These are phyloP conservation scores for Blastobotrys terrestris DNA, from an alignment of 805 yeast genomes.

Conservation along the genomic window DNA sequence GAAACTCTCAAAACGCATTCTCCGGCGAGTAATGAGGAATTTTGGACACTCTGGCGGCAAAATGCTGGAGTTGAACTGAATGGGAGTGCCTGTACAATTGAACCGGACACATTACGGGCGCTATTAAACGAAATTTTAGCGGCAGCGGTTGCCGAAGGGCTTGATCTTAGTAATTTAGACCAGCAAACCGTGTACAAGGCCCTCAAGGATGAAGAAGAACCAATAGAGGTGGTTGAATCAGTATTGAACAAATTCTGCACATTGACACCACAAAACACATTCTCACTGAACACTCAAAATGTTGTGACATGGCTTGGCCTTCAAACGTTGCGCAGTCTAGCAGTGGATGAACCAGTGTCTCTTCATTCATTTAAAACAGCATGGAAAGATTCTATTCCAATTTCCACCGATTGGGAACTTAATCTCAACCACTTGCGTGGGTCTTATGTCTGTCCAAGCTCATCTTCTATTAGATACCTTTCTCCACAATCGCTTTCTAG, in stretches of 20 bases:
- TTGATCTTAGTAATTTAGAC: constrained; percentile 21
- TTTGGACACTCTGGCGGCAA: constrained; percentile 45
- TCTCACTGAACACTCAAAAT: constrained; percentile 36
- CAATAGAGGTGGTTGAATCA: constrained; percentile 42
- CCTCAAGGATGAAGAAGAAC: constrained; percentile 30
- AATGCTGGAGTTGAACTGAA: constrained; percentile 51
- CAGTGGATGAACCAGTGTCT: constrained; percentile 27
- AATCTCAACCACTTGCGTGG: constrained; percentile 47
- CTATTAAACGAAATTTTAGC: constrained; percentile 25
- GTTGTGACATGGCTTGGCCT: constrained; percentile 63
- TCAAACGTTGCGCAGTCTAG: constrained; percentile 39
- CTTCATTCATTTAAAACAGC: constrained; percentile 37
- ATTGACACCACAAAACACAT: constrained; percentile 21
- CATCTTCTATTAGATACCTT: constrained; percentile 46
- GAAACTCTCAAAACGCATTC: constrained; percentile 28
- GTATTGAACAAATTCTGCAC: constrained; percentile 44
- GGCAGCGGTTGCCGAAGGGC: constrained; percentile 10
- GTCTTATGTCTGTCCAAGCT: constrained; percentile 42
- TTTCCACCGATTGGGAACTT: constrained; percentile 41
- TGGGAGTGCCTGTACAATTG: constrained; percentile 37
- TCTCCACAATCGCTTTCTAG: constrained; percentile 43
- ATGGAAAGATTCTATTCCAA: constrained; percentile 28
- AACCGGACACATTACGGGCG: constrained; percentile 19
- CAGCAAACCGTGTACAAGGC: constrained; percentile 10
- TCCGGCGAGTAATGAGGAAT: constrained; percentile 52